These are phyloP conservation scores for Verticillium zaregamsianum DNA, from an alignment of 2,329 filamentous ascomycete genomes.

Conservation along the genomic window DNA sequence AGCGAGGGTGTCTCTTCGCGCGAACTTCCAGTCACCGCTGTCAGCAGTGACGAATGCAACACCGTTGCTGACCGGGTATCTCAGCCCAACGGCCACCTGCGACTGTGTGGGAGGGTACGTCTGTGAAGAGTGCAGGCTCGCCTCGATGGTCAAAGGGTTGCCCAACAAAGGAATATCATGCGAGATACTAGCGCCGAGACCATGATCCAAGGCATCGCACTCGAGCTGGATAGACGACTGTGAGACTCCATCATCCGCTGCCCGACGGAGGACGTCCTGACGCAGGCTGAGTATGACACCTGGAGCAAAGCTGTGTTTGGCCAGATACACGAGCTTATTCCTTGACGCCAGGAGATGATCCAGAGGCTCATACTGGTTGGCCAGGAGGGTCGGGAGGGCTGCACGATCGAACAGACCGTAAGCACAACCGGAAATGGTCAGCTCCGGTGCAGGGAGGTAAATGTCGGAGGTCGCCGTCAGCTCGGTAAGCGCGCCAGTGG, in stretches of 20 bases:
- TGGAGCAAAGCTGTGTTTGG: conserved; percentile 21
- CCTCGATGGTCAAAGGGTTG: conserved; percentile 31
- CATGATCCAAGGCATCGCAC: conserved; percentile 30
- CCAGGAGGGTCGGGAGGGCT: conserved; percentile 25
- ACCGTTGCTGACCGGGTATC: conserved; percentile 27
- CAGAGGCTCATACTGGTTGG: conserved; percentile 35
- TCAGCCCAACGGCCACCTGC: conserved; percentile 25
- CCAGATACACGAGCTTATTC: background rate
- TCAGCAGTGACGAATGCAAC: conserved; percentile 34
- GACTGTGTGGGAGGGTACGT: conserved; percentile 17
- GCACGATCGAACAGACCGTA: conserved; percentile 32
- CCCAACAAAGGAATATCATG: conserved; percentile 24
- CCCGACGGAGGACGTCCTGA: conserved; percentile 29
- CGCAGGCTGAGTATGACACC: conserved; percentile 30
- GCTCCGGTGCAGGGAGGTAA: conserved; percentile 21
- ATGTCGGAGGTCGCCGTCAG: conserved; percentile 2
- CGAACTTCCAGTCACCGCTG: conserved; percentile 34
- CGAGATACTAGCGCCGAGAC: conserved; percentile 30
- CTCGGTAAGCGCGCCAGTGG: background rate
- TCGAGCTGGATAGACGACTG: conserved; percentile 29
- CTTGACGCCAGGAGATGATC: background rate
- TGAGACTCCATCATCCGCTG: conserved; percentile 3
- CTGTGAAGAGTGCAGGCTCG: conserved; percentile 22
- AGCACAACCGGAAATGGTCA: conserved; percentile 33
- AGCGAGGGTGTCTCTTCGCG: conserved; percentile 23